Conservation (phyloP, 1,284 basidiomycete species). For the Coniophora puteana region DNA sequence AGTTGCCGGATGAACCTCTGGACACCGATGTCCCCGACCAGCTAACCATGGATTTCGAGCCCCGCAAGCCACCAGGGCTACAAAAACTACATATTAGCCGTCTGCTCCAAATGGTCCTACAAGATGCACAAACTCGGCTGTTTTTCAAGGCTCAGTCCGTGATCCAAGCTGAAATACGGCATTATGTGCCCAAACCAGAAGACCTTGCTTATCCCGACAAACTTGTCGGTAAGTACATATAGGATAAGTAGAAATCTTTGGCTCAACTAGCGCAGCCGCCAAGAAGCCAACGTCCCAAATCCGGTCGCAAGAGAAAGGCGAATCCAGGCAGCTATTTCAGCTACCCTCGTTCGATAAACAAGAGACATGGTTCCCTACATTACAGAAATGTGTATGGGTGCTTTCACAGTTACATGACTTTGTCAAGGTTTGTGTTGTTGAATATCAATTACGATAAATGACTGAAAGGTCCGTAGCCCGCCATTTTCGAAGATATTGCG, state of each 20-base stretch:
- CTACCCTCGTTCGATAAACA: slow-evolving; percentile 71
- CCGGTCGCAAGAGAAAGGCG: slow-evolving; percentile 59
- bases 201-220: slow-evolving; percentile 87
- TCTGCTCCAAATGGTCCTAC: slow-evolving; percentile 83
- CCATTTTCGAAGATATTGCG: slow-evolving; percentile 91
- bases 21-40: slow-evolving; percentile 34
- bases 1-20: slow-evolving; percentile 26
- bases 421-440: slow-evolving; percentile 65
- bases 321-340: slow-evolving; percentile 63
- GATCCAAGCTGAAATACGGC: slow-evolving; percentile 82
- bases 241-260: slow-evolving; percentile 1
- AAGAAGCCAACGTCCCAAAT: slow-evolving; percentile 37
- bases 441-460: background rate
- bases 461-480: slow-evolving; percentile 47
- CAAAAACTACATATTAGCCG: slow-evolving; percentile 64
- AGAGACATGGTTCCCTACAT: slow-evolving; percentile 86
- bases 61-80: slow-evolving; percentile 34
- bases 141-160: slow-evolving; percentile 93
- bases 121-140: slow-evolving; percentile 90
- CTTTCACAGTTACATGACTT: slow-evolving; percentile 85
- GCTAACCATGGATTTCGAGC: slow-evolving; percentile 40
- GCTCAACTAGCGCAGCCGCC: slow-evolving; percentile 31
- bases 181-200: slow-evolving; percentile 71
- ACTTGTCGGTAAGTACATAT: slow-evolving; percentile 48
- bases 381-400: slow-evolving; percentile 85